phyloP scores from a whole-genome alignment of 805 yeast species.

The Komagataella phaffii region DNA sequence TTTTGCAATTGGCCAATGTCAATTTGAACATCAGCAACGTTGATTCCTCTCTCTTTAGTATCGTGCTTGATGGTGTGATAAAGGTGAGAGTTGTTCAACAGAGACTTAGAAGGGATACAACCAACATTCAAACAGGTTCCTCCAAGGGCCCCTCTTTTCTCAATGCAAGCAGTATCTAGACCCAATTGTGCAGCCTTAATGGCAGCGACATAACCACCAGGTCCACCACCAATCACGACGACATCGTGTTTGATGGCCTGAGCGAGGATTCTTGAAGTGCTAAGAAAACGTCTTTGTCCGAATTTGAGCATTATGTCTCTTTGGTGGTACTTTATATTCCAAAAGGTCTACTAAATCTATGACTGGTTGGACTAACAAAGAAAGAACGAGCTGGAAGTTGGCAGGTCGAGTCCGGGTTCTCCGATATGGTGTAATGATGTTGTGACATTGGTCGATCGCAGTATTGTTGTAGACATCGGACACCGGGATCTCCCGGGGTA shows the following conservation, averaged over 20 bases:
- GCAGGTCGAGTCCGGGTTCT: background rate
- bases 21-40: slow-evolving; percentile 56
- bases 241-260: slow-evolving; percentile 56
- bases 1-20: slow-evolving; percentile 73
- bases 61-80: slow-evolving; percentile 85
- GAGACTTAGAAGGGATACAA: slow-evolving; percentile 95
- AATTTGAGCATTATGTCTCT: background rate
- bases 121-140: slow-evolving; percentile 99
- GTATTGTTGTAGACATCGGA: background rate
- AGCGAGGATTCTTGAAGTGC: background rate
- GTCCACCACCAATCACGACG: slow-evolving; percentile 97
- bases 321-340: background rate
- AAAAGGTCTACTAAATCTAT: background rate
- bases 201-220: slow-evolving; percentile 99
- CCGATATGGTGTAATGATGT: background rate
- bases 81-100: slow-evolving; percentile 87
- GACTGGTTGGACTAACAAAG: background rate
- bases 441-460: background rate
- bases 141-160: slow-evolving; percentile 91
- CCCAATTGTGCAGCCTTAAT: slow-evolving; percentile 98
- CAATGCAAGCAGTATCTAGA: slow-evolving; percentile 88
- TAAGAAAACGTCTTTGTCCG: background rate
- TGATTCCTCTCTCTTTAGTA: slow-evolving; percentile 81
- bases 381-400: background rate
- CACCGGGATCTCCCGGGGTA: background rate